phyloP scores from a whole-genome alignment of 2,329 filamentous ascomycete genomes.

The Eutypa lata region DNA sequence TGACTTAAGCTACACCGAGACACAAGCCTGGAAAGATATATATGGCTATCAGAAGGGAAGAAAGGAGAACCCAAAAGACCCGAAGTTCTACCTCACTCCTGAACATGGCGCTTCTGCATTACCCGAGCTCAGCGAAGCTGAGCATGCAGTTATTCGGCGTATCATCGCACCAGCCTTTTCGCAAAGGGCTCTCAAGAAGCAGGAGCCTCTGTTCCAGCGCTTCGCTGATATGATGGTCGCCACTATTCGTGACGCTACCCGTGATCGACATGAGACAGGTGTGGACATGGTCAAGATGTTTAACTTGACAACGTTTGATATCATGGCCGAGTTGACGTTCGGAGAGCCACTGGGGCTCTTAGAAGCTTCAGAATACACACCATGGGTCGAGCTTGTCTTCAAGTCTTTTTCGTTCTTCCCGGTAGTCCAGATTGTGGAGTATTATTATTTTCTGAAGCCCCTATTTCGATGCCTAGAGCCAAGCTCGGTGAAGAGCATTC shows the following conservation, averaged over 20 bases:
- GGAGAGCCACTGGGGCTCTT: slow-evolving; percentile 16
- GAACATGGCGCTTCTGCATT: background rate
- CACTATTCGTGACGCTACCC: slow-evolving; percentile 3
- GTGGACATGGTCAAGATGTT: slow-evolving; percentile 5
- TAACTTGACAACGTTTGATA: slow-evolving; percentile 18
- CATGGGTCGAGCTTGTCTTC: slow-evolving; percentile 14
- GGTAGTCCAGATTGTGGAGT: slow-evolving; percentile 19
- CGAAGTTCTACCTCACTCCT: background rate
- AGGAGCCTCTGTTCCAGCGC: slow-evolving; percentile 11
- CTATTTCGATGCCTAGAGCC: slow-evolving; percentile 20
- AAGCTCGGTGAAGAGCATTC: slow-evolving; percentile 15
- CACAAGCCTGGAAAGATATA: slow-evolving; percentile 9
- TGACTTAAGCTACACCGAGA: slow-evolving; percentile 16
- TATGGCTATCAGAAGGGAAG: background rate
- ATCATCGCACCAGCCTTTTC: slow-evolving; percentile 13
- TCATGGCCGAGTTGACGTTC: slow-evolving; percentile 18
- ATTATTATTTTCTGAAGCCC: slow-evolving; percentile 17
- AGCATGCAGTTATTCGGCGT: background rate
- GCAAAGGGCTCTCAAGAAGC: slow-evolving; percentile 16
- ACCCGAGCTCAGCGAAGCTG: background rate
- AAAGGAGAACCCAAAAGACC: background rate
- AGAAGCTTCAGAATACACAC: slow-evolving; percentile 8
- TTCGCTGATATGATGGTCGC: slow-evolving; percentile 5
- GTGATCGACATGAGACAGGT: background rate
- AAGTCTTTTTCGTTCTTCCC: slow-evolving; percentile 21